Base-by-base conservation (phyloP, 2,329 filamentous ascomycete species). In the Talaromyces sp. region DNA sequence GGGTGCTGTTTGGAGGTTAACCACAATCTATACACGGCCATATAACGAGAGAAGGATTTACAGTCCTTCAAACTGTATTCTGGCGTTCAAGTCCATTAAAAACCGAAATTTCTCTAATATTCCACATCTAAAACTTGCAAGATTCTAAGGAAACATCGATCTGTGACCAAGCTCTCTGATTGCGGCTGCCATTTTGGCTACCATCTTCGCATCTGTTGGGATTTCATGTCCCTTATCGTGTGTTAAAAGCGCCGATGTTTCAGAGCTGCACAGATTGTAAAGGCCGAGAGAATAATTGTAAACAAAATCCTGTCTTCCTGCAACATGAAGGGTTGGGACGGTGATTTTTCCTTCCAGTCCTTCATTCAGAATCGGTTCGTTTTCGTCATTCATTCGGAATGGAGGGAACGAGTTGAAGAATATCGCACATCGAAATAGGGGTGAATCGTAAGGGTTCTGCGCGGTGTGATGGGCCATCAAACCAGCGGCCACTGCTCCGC, bases 371-470 rank as follows among this genome's bases (percentile, higher is more conserved):
- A 66, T 61, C 1, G 64, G 64, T n/a, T 25, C 21, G 15, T 46
- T 46, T 9, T 25, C 22, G 21, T 46, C 43, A 31, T 46, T 46
- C 66, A 67, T 69, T 15, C 68, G 63, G 33, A 71, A 70, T 2
- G 67, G 69, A n/a, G 68, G 65, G 6, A 68, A 54, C 2, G 66
- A 66, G 7, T 59, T 59, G 55, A 75, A 67, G 53, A 78, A 77
- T 9, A 78, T 68, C 0, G 73, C 76, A 2, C 68, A 64, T 59
- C 73, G 73, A 63, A 78, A 78, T 0, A 72, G 74, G 1, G 67
- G 65, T 0, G 72, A 69, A 56, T 46, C 17, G 64, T 25, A 0
- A 67, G 73, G 1, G 60, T 61, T 25, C 9, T 74, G 63, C 22
- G 61, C 58, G 11, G 68, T 63, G 40, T 76, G 70, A 15, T 73